Percentiles rank a stretch among this genome's conserved stretches.
Conservation (phyloP, 345 rosid species). For the Pistacia atlantica region DNA sequence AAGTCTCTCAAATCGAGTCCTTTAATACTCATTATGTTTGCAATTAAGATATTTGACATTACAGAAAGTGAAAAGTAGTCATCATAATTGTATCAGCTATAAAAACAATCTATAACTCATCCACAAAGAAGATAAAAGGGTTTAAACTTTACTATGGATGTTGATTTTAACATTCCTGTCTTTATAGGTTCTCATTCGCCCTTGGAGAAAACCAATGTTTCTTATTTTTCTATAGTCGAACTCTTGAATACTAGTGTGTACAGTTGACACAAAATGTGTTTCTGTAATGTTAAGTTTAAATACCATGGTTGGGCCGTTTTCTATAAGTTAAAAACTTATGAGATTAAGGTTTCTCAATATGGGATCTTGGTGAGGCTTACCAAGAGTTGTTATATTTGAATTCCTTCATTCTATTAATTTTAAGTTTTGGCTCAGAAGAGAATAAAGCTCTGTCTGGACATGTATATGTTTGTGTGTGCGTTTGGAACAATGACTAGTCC, state of each 20-base stretch:
- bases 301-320: not conserved
- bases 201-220: not conserved
- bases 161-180: not conserved
- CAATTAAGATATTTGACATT: not conserved
- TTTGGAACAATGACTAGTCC: not conserved
- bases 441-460: not conserved
- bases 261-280: not conserved
- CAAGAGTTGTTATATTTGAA: no score
- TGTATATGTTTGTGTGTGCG: not conserved
- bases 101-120: not conserved
- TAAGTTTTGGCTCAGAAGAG: no score
- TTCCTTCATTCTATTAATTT: not conserved
- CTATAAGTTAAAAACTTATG: not conserved
- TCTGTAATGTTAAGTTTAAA: not conserved
- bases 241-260: not conserved
- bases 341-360: no score
- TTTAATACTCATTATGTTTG: not conserved
- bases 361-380: not conserved
- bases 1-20: not conserved
- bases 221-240: not conserved
- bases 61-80: not conserved
- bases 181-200: not conserved
- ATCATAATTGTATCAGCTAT: not conserved
- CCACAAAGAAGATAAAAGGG: not conserved
- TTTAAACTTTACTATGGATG: not conserved